A percentile compares a stretch with the other conserved stretches of the same genome.
phyloP scores from a whole-genome alignment of 768 basidiomycete species.

The Trametes elegans region DNA sequence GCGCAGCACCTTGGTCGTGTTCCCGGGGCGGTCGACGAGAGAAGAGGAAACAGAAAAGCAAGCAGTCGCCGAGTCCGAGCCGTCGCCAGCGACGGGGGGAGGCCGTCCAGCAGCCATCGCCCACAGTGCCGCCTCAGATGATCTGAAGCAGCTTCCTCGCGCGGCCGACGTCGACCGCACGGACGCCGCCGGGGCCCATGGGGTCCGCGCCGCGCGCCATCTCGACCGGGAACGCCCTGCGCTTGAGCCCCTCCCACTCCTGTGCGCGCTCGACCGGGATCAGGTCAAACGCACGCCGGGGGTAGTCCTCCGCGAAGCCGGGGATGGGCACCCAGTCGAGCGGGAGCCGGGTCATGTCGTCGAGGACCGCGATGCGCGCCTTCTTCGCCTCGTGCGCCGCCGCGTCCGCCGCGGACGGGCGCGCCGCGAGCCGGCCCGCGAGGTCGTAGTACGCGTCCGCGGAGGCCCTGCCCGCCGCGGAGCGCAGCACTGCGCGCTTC shows the following conservation, averaged over 20 bases:
- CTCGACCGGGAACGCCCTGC: background rate
- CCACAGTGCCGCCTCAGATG: too few relatives aligned
- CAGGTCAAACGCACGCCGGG: background rate
- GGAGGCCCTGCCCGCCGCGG: background rate
- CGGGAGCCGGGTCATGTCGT: background rate
- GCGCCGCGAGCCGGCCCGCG: background rate
- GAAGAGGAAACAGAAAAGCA: too few relatives aligned
- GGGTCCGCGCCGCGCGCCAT: background rate
- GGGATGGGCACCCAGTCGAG: background rate
- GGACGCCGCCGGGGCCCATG: background rate
- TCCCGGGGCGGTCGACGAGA: too few relatives aligned
- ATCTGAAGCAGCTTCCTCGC: background rate
- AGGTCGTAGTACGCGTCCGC: background rate
- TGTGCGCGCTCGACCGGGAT: background rate
- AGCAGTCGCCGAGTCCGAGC: too few relatives aligned
- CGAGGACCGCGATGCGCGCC: background rate
- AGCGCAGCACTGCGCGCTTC: background rate
- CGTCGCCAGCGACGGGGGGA: too few relatives aligned
- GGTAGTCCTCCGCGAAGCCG: background rate
- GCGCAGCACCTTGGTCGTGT: too few relatives aligned
- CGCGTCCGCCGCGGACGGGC: background rate
- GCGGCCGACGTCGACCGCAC: background rate
- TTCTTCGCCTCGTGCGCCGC: background rate
- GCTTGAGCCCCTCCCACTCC: background rate
- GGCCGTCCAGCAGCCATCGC: too few relatives aligned